Base-by-base conservation (phyloP, 2,329 filamentous ascomycete species). In the Venturia pyrina region DNA sequence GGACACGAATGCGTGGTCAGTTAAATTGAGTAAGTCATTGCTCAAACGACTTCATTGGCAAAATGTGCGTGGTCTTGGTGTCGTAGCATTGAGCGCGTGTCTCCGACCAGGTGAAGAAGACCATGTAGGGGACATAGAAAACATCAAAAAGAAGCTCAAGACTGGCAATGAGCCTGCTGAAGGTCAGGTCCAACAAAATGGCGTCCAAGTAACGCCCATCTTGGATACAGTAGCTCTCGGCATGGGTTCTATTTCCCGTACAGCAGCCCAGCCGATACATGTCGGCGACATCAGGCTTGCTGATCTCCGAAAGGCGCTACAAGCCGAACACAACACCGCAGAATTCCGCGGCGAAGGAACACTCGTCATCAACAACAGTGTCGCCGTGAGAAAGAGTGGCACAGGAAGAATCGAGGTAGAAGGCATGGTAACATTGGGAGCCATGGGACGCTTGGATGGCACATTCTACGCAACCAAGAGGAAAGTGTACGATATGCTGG, bases 1-100 rank as follows among this genome's bases (percentile, higher is more conserved):
- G 53, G 95, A 99, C 74, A 98, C 93, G 5, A 97, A 98, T 74
- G 93, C 95, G 4, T 99, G 96, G 95, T 88, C 90, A 32, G 90
- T 99, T 67, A 96, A 93, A 76, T 83, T 99, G 21, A 92, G 91
- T 62, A 90, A 93, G 70, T 81, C 85, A 57, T 85, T 99, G 24
- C 89, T 96, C 67, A 91, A 91, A 76, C 89, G 89, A 70, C 82
- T 99, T 67, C 91, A 90, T 73, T 98, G 95, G 95, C 95, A 98
- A 78, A 93, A 91, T 67, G 92, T 98, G 32, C 88, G 91, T 66
- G 92, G 90, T 1, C 81, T 98, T 8, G 90, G 91, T 48, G 91
- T 99, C 66, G 93, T 96, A 19, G 96, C 93, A n/a, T 83, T 99
- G 65, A 96, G 91, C 2, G 95, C 92, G 11, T 81, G 83, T 56